phyloP scores from a whole-genome alignment of 495 filamentous ascomycete species.

The Xylaria sp. region DNA sequence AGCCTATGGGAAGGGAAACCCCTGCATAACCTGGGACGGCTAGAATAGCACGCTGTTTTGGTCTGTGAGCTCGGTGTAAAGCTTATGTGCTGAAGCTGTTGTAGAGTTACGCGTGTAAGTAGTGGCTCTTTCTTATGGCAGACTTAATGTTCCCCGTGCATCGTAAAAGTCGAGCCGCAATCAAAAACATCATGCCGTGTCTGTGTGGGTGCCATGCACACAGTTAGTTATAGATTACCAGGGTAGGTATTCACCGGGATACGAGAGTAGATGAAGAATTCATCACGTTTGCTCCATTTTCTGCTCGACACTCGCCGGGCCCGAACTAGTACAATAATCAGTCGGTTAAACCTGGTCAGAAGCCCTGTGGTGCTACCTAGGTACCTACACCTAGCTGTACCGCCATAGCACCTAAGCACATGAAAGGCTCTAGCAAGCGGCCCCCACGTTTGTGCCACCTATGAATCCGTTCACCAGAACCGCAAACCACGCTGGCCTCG shows the following conservation, averaged over 20 bases:
- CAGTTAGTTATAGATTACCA: neutral
- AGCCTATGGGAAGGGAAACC: neutral
- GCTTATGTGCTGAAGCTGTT: neutral
- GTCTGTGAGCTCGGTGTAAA: neutral
- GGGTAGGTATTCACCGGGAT: too few relatives aligned
- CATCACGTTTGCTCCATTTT: too few relatives aligned
- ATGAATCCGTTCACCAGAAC: neutral
- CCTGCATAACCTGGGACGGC: neutral
- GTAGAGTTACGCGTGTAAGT: neutral
- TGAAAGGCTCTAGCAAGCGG: too few relatives aligned
- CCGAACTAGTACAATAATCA: neutral
- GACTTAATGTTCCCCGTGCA: neutral
- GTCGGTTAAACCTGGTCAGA: neutral
- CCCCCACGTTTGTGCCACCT: neutral
- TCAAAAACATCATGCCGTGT: neutral
- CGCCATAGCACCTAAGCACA: neutral
- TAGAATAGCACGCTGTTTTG: neutral
- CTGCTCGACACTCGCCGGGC: neutral
- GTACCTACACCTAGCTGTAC: neutral
- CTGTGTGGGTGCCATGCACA: neutral
- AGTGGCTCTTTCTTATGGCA: neutral
- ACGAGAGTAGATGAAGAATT: neutral
- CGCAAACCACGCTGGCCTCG: neutral
- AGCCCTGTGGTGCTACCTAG: slow-evolving; percentile 8
- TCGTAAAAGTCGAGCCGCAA: neutral